Evolutionary conservation across 805 yeast genomes (phyloP), one percentile per base, ranked within the genome.

Genomic region (Starmerella scarabaei): DNA sequence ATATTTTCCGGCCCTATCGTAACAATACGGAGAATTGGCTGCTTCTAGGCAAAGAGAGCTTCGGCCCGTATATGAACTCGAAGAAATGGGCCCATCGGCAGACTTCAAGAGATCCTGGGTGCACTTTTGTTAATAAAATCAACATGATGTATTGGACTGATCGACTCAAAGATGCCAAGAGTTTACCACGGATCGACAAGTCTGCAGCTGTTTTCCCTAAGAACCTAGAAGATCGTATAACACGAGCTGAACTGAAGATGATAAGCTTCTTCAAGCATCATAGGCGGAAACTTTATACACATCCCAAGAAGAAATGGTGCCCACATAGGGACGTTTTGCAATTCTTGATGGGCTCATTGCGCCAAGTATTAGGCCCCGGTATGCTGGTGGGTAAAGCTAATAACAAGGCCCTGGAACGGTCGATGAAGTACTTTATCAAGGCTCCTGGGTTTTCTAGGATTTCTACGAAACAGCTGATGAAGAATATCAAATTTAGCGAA

Each of bases 401-500:
- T 27, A 17, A 21, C 18, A 3, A 11, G 2, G 40, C 36, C 16
- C 30, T 44, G 5, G 36, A 24, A 3, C 3, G 14, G 3, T 15
- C 36, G 5, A 19, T 41, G 11, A 21, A 15, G 6, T 15, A 30
- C 19, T 42, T 34, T 33, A 14, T 42, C 7, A 42, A 38, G 29
- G 27, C 29, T 15, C 33, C 45, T 3, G 42, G 37, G 11, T 26
- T 12, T 4, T n/a, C 30, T 3, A 35, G 21, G 15, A 26, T 35
- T 26, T 15, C 35, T 9, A 12, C 43, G 9, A 35, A 21, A 4
- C 28, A 24, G 3, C 33, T 74, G 0, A 28, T 63, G 2, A 47
- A 55, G 4, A 59, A 59, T 0, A 51, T 78, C 6, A 61, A 56
- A 35, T 28, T 72, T 0, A 62, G 59, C 5, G 69, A 68, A 0